phyloP scores from a whole-genome alignment of 1,284 basidiomycete species.

The Ceratobasidium sp. region DNA sequence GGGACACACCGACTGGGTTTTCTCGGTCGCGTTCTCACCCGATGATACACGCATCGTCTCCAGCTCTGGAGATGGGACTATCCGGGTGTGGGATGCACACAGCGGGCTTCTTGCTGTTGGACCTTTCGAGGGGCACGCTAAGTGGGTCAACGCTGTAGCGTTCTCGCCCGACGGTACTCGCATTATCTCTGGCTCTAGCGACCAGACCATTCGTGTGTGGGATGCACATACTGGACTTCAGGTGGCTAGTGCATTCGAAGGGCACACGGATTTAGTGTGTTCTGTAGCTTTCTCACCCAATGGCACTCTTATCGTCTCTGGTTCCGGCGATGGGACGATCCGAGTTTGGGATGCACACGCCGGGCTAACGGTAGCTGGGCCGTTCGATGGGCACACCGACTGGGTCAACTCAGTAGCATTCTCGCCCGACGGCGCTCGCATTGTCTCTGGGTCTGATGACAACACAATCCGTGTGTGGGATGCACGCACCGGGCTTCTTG shows the following conservation, averaged over 20 bases:
- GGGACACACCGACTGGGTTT: not conserved
- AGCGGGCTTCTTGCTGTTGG: not conserved
- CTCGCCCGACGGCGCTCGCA: not conserved
- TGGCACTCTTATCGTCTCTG: not conserved
- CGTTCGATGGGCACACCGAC: not conserved
- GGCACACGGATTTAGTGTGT: not conserved
- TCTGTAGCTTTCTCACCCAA: conserved; percentile 13
- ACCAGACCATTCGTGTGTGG: not conserved
- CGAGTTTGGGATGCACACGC: not conserved
- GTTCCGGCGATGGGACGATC: not conserved
- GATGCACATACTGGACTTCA: not conserved
- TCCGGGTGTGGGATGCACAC: not conserved
- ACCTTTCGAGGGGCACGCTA: not conserved
- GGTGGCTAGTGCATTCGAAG: not conserved
- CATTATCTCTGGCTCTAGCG: not conserved
- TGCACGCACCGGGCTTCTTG: not conserved
- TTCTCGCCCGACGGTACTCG: not conserved
- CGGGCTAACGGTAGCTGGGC: not conserved
- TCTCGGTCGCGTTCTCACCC: conserved; percentile 11
- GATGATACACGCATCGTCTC: not conserved
- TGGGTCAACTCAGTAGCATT: not conserved
- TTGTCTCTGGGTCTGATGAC: not conserved
- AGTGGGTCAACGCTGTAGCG: not conserved
- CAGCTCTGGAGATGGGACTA: conserved; percentile 2
- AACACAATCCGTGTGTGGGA: not conserved